Evolutionary conservation across 2,329 filamentous ascomycete genomes (phyloP), one percentile per base, ranked within the genome.

Genomic region (Cercospora zeae-maydis): DNA sequence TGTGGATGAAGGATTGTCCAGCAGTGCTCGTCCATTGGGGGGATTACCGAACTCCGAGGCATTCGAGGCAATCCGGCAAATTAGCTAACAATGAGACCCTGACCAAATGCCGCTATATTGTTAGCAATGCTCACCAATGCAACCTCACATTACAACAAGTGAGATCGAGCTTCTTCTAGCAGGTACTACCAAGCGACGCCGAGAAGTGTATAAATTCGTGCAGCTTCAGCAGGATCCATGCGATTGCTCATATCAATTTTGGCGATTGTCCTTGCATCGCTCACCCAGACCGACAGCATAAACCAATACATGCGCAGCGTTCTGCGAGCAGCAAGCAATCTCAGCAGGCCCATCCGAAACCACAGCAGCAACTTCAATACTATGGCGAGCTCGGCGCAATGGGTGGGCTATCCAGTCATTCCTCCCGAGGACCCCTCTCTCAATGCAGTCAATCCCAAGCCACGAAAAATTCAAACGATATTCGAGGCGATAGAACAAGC

Each of bases 401-500:
- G 82, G 70, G 75, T 75, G 42, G 81, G 80, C 56, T 73, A 83
- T n/a, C 79, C 80, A 14, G 79, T 82, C 70, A 80, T 82, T 34
- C 74, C 78, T n/a, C 76, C 78, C 19, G 65, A 72, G 27, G 75
- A 78, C 67, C 76, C 76, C 10, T 76, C 75, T 11, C 73, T 78
- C 53, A 77, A 78, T 59, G 78, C 81, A 8, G 80, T 85, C 62
- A 89, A 89, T 84, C 85, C 89, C 16, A 77, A 86, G 65, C 83
- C 90, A 30, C 87, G 95, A 73, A 84, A 87, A 55, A 93, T 98
- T 75, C 86, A 86, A 69, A 90, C 93, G 78, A 86, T 89, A 69
- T 93, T 97, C 77, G 83, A 92, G 49, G 93, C 93, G 64, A 78
- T 89, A 63, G 92, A 96, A 77, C 91, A 96, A 77, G 81, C 90